Percentiles rank a stretch among this genome's conserved stretches.
phyloP scores from a whole-genome alignment of 2,329 filamentous ascomycete genomes.

The Diatrype stigma region DNA sequence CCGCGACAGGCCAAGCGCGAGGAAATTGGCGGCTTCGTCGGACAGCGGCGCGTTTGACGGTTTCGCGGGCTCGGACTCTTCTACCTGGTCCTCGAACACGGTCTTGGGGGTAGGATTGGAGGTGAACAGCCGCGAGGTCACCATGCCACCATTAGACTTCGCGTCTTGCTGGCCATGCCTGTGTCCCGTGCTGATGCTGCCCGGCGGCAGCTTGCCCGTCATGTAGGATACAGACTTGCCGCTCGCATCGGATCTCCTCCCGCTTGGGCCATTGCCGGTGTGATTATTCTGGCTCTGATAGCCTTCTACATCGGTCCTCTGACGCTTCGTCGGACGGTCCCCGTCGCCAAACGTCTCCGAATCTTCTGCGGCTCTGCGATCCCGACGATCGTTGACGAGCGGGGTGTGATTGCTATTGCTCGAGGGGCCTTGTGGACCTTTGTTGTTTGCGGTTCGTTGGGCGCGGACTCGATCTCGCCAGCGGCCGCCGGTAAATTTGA shows the following conservation, averaged over 20 bases:
- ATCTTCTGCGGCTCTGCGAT: constrained; percentile 5
- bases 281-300: constrained; percentile 9
- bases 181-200: constrained; percentile 26
- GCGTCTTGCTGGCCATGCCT: constrained; percentile 14
- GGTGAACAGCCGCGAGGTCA: constrained; percentile 84
- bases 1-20: constrained; percentile 75
- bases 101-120: constrained; percentile 77
- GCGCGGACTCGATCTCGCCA: constrained; percentile 88
- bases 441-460: constrained; percentile 53
- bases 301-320: constrained; percentile 27
- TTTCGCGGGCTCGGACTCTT: constrained; percentile 53
- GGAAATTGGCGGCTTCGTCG: constrained; percentile 81
- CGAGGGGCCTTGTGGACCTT: constrained; percentile 18
- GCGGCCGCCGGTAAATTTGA: constrained; percentile 79
- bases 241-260: neutral
- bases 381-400: constrained; percentile 21
- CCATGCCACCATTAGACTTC: constrained; percentile 40
- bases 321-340: constrained; percentile 41
- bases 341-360: constrained; percentile 18
- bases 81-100: constrained; percentile 46
- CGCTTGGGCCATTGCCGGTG: neutral
- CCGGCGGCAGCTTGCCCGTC: constrained; percentile 32
- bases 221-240: constrained; percentile 24
- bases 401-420: constrained; percentile 27
- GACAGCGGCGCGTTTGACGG: constrained; percentile 89